Conservation (phyloP, 1,284 basidiomycete species). For the Neotropicomus parvogracilis region DNA sequence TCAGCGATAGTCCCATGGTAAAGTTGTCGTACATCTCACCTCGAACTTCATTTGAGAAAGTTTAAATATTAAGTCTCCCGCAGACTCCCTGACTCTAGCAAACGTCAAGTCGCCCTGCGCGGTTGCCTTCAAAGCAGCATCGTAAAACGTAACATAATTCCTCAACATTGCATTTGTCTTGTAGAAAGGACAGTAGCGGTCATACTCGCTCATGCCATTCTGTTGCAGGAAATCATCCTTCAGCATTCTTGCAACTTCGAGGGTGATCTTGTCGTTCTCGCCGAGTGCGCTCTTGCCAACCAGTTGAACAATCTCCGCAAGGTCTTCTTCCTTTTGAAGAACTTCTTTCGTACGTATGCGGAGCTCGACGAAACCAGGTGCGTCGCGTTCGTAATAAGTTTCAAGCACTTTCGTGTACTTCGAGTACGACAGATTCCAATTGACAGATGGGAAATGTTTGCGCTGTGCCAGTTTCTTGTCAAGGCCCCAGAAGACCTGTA, state of each 20-base stretch:
- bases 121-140: conserved; percentile 83
- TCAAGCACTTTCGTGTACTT: conserved; percentile 97
- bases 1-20: conserved; percentile 14
- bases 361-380: conserved; percentile 91
- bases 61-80: conserved; percentile 89
- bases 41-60: conserved; percentile 99
- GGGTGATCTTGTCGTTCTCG: conserved; percentile 97
- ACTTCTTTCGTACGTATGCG: conserved; percentile 94
- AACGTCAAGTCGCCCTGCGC: conserved; percentile 89
- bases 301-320: conserved; percentile 98
- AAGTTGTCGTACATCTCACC: conserved; percentile 45
- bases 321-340: conserved; percentile 96
- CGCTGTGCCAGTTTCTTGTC: conserved; percentile 97
- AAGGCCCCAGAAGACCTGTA: conserved; percentile 97
- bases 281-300: conserved; percentile 98
- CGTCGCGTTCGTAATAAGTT: conserved; percentile 86
- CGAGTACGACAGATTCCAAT: conserved; percentile 98
- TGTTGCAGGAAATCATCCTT: conserved; percentile 99
- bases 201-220: conserved; percentile 98
- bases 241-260: conserved; percentile 96
- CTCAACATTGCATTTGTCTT: conserved; percentile 95
- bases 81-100: conserved; percentile 84
- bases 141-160: conserved; percentile 95
- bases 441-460: conserved; percentile 98
- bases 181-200: conserved; percentile 97